Conservation (phyloP, 2,329 filamentous ascomycete species). For the Hirsutella thompsonii region DNA sequence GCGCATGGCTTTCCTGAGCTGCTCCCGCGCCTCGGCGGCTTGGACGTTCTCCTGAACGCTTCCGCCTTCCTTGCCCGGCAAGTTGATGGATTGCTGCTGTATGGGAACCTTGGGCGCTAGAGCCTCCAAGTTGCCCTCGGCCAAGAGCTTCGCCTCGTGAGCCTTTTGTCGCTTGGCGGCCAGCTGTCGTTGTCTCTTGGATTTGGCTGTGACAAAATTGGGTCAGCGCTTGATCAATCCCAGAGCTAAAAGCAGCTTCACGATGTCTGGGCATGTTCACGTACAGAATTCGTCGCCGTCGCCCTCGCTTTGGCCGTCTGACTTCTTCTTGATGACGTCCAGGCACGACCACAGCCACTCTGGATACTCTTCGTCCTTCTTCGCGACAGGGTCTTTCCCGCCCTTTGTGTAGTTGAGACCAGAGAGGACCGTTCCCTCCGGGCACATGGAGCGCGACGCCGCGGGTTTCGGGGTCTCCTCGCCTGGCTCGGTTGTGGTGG, state of each 20-base stretch:
- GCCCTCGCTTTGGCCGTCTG: constrained; percentile 34
- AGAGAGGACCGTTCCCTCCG: constrained; percentile 55
- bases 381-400: constrained; percentile 57
- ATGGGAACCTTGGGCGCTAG: constrained; percentile 59
- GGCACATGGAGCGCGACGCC: constrained; percentile 36
- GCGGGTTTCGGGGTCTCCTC: constrained; percentile 17
- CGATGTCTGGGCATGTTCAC: constrained; percentile 19
- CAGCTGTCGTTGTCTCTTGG: constrained; percentile 63
- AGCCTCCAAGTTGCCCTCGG: constrained; percentile 52
- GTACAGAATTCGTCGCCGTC: constrained; percentile 70
- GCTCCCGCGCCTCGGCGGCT: constrained; percentile 39
- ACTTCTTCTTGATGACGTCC: constrained; percentile 42
- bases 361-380: constrained; percentile 65
- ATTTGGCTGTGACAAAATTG: constrained; percentile 52
- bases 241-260: not conserved
- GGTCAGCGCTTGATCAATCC: not conserved
- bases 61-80: constrained; percentile 38
- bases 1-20: constrained; percentile 59
- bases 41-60: constrained; percentile 30
- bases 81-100: constrained; percentile 65
- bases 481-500: constrained; percentile 17
- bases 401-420: constrained; percentile 71
- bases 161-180: constrained; percentile 52
- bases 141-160: constrained; percentile 45
- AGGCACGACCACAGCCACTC: constrained; percentile 68